Evolutionary conservation across 495 filamentous ascomycete genomes (phyloP).

Genomic region (Penicillium herquei): DNA sequence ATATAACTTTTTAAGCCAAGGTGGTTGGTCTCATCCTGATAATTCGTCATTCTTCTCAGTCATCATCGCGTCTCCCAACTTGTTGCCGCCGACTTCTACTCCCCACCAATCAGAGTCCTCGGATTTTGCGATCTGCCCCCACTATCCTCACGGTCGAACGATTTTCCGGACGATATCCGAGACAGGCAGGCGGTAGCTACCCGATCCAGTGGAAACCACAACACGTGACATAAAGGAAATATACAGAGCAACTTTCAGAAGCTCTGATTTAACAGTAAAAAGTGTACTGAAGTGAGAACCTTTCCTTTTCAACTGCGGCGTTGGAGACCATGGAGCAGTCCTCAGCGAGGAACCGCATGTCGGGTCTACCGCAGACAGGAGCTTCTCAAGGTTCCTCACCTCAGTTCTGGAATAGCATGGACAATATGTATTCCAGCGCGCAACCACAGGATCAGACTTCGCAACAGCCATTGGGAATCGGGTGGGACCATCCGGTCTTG

Average conservation of each 20-base stretch:
- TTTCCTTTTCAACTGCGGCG: conserved; percentile 7
- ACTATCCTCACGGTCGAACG: neutral
- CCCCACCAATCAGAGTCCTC: neutral
- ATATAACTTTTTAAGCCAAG: neutral
- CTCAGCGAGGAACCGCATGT: conserved; percentile 33
- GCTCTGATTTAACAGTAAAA: neutral
- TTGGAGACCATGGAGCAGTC: conserved; percentile 41
- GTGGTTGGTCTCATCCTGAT: conserved; percentile 1
- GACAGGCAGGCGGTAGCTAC: neutral
- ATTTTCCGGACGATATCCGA: neutral
- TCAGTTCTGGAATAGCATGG: conserved; percentile 40
- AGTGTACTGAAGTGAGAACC: conserved; percentile 14
- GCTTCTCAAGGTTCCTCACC: conserved; percentile 26
- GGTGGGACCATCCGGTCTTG: conserved; percentile 33
- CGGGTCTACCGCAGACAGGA: conserved; percentile 29
- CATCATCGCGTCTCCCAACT: neutral
- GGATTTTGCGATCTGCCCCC: neutral
- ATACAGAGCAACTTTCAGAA: neutral
- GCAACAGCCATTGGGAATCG: conserved; percentile 31
- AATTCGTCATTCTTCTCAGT: neutral
- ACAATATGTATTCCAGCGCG: conserved; percentile 32
- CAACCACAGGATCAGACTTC: conserved; percentile 27
- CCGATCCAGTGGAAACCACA: neutral
- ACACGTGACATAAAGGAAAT: conserved; percentile 1
- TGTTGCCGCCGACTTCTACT: neutral